These are phyloP conservation scores for Helianthus tuberosus DNA, from an alignment of 129 eudicot genomes.

Conservation along the genomic window DNA sequence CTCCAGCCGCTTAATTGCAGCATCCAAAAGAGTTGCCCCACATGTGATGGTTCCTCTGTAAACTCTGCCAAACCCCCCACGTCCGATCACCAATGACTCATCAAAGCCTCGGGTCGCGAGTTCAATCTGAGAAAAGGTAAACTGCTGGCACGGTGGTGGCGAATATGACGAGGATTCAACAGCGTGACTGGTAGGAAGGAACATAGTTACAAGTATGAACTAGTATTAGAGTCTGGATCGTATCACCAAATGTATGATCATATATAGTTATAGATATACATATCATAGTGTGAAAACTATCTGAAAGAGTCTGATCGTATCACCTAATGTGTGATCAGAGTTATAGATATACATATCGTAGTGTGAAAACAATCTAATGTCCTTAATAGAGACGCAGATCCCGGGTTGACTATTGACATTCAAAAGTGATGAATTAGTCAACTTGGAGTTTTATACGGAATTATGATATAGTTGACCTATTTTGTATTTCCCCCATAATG, in stretches of 20 bases:
- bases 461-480: no score
- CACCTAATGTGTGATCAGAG: no score
- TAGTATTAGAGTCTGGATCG: background rate
- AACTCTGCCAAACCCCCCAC: slow-evolving; percentile 14
- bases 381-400: no score
- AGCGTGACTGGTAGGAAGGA: background rate
- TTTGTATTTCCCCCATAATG: no score
- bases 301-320: no score
- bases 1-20: background rate
- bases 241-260: background rate
- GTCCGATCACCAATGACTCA: slow-evolving; percentile 22
- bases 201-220: background rate
- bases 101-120: slow-evolving; percentile 13
- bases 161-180: background rate
- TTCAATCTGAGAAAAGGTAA: slow-evolving; percentile 10
- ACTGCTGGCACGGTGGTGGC: slow-evolving; percentile 2
- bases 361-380: no score
- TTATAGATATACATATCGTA: no score
- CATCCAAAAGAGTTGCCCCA: background rate
- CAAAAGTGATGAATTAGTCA: no score
- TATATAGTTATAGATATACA: background rate
- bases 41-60: slow-evolving; percentile 5
- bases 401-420: no score
- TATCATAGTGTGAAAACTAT: background rate
- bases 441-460: no score